Evolutionary conservation across 352 stramenopile genomes (phyloP).

Genomic region (Phytopythium kandeliae): DNA sequence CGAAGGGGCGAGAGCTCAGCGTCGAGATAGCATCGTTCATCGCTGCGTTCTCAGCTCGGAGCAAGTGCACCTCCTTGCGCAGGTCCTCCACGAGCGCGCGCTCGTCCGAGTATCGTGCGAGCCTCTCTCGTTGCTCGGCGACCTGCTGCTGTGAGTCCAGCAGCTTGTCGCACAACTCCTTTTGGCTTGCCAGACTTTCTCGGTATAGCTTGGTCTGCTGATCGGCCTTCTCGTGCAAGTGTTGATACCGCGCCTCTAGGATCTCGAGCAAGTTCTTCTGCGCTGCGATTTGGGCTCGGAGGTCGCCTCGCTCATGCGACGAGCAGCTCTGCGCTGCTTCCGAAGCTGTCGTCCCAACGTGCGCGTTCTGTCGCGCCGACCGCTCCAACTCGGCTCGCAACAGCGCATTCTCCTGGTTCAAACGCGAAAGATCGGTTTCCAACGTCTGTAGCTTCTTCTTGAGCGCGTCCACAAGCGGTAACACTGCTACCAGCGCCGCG

Average conservation of each 20-base stretch:
- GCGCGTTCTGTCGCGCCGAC: neutral
- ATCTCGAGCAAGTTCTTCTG: slow-evolving; percentile 40
- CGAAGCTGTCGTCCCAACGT: neutral
- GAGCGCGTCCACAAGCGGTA: slow-evolving; percentile 26
- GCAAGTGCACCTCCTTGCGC: slow-evolving; percentile 37
- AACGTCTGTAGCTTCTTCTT: slow-evolving; percentile 35
- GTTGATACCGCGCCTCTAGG: slow-evolving; percentile 45
- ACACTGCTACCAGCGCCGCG: neutral
- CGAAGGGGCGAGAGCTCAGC: slow-evolving; percentile 50
- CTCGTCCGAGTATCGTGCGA: slow-evolving; percentile 31
- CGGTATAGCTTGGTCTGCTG: slow-evolving; percentile 33
- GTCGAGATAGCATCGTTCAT: slow-evolving; percentile 40
- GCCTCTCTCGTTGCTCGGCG: slow-evolving; percentile 23
- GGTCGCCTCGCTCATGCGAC: slow-evolving; percentile 16
- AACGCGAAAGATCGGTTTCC: slow-evolving; percentile 36
- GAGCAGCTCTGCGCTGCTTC: neutral
- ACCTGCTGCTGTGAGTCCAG: slow-evolving; percentile 40
- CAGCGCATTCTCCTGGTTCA: slow-evolving; percentile 52
- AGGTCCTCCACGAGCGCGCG: slow-evolving; percentile 23
- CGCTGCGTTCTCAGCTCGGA: slow-evolving; percentile 48
- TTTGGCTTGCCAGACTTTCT: slow-evolving; percentile 23
- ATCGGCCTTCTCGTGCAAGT: slow-evolving; percentile 32
- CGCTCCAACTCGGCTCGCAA: slow-evolving; percentile 25
- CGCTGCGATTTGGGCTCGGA: slow-evolving; percentile 23
- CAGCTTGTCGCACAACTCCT: slow-evolving; percentile 34